Evolutionary conservation across 139 green algal species (phyloP), one percentile per base, ranked within the genome.

Genomic region (Limnomonas spitsbergensis): DNA sequence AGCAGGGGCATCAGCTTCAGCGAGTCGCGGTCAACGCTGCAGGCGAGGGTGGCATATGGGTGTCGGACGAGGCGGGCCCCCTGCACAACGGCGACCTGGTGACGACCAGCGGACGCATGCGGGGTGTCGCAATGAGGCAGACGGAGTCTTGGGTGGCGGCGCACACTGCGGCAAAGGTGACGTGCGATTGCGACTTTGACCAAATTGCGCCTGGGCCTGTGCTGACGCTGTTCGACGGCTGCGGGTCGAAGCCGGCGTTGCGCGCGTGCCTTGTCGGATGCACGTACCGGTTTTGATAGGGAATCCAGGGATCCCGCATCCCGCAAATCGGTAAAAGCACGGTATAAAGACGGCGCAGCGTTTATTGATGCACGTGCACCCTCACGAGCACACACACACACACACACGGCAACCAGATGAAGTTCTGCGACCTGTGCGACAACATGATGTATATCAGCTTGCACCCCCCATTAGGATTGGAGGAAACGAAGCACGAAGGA

Each of bases 171-270:
- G 73, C 47, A n/a, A 78, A 78, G 52, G 34, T 52, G 14, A 78
- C 73, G 32, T 78, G 72, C 72, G 72, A 66, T 9, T 78, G 72
- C 72, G 72, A 78, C 72, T 78, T 78, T n/a, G n/a, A n/a, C n/a
- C n/a, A n/a, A n/a, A n/a, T n/a, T n/a, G n/a, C n/a, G n/a, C n/a
- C n/a, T n/a, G n/a, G n/a, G n/a, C n/a, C n/a, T n/a, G n/a, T n/a
- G n/a, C n/a, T n/a, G n/a, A n/a, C n/a, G n/a, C n/a, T n/a, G n/a
- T n/a, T n/a, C n/a, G n/a, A n/a, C n/a, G n/a, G n/a, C n/a, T n/a
- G n/a, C n/a, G n/a, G n/a, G n/a, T n/a, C n/a, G n/a, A n/a, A n/a
- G n/a, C n/a, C n/a, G n/a, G n/a, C n/a, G n/a, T n/a, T n/a, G n/a
- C n/a, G n/a, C n/a, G n/a, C n/a, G n/a, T n/a, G n/a, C n/a, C n/a